Evolutionary conservation across 2,329 filamentous ascomycete genomes (phyloP), one percentile per base, ranked within the genome.

Genomic region (Pezicula rhizophila): DNA sequence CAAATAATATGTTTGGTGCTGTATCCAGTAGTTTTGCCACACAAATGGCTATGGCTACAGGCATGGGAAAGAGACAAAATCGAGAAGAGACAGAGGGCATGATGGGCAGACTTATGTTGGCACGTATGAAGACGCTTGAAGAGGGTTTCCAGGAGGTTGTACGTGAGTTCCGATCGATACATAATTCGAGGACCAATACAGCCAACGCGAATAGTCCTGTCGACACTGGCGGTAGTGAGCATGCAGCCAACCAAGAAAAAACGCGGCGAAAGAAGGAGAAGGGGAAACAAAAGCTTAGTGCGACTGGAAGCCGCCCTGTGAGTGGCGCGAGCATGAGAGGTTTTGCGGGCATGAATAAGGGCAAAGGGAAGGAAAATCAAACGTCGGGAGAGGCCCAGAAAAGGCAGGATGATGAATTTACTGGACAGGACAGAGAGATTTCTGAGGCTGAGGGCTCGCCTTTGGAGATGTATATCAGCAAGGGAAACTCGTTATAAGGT

Each of bases 91-190:
- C 79, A 65, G 85, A 88, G 61, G 79, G 87, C 37, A 86, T 91
- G 78, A 83, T 86, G 62, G 79, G 84, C 57, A 80, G 89, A 48
- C 77, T 96, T 41, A 86, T 96, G 68, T 73, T 96, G 41, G 89
- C 89, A 8, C 77, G 89, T 31, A 96, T 96, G 89, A 93, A 93
- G 65, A 92, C 86, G 7, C 75, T 97, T 2, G 91, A 97, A 65
- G 89, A 95, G 67, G 86, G 90, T 12, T 92, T 97, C 65, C 79
- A 86, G 2, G 89, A 96, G 51, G 84, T 95, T n/a, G 79, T 90
- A 49, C 82, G 80, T 53, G 89, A 93, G 66, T 84, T 95, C 17
- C 51, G 57, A 18, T 60, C 54, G 1, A 58, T 64, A 12, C 26
- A 33, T n/a, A 37, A 33, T n/a, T 40, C 23, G 55, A 50, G 60